Percentiles rank a stretch among this genome's conserved stretches.
Evolutionary conservation across 106 monocot genomes (phyloP).

Genomic region (Dendrobium chrysotoxum): DNA sequence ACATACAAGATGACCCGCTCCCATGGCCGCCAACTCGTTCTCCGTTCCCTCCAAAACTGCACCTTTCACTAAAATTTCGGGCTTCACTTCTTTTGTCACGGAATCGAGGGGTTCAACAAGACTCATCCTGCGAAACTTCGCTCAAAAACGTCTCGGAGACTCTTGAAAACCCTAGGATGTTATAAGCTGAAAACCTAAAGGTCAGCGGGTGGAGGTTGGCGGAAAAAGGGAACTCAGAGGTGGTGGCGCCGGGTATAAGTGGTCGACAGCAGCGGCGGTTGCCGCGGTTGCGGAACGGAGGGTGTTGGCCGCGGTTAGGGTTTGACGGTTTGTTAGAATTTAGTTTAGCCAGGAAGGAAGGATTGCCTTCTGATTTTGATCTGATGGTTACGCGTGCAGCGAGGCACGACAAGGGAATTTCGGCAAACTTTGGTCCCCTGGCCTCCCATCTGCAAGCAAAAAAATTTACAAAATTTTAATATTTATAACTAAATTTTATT

Average conservation of each 20-base stretch:
- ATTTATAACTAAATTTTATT: too few relatives aligned
- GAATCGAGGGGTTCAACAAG: background rate
- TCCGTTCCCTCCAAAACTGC: background rate
- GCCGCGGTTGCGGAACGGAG: background rate
- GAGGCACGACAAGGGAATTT: background rate
- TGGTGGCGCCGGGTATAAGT: background rate
- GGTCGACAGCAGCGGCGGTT: background rate
- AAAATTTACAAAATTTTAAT: too few relatives aligned
- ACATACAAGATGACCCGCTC: background rate
- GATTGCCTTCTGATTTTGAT: slow-evolving; percentile 2
- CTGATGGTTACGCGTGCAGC: background rate
- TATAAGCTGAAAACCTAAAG: background rate
- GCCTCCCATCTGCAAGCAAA: background rate
- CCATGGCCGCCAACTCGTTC: background rate
- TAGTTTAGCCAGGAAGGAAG: background rate
- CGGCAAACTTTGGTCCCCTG: background rate
- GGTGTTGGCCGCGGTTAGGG: background rate
- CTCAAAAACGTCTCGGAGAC: background rate
- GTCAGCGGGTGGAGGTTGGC: background rate
- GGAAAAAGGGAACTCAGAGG: background rate
- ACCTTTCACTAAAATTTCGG: background rate
- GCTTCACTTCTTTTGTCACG: background rate
- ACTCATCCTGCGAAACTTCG: slow-evolving; percentile 3
- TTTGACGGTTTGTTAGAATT: background rate
- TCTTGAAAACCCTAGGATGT: background rate